A percentile compares a stretch with the other conserved stretches of the same genome.
Conservation (phyloP, 345 rosid genomes). For the Firmiana major region DNA sequence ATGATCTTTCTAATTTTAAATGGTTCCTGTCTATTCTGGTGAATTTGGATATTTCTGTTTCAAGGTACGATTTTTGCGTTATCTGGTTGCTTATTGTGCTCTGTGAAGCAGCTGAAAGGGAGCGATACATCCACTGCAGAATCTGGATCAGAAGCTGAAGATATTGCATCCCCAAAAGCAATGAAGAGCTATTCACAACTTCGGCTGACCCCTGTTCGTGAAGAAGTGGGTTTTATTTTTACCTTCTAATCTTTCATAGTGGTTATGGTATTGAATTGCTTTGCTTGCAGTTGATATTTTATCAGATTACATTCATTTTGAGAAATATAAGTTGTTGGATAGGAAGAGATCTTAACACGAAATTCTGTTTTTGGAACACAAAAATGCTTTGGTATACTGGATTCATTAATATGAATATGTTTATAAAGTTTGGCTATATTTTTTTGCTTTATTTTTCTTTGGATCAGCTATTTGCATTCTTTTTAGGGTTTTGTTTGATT, state of each 20-base stretch:
- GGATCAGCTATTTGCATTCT: not conserved
- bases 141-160: conserved; percentile 99
- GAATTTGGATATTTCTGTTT: not conserved
- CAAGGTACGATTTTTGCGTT: not conserved
- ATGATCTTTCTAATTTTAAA: conserved; percentile 7
- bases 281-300: not conserved
- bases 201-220: conserved; percentile 93
- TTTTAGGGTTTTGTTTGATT: not conserved
- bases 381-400: not conserved
- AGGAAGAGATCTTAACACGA: not conserved
- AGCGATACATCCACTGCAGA: conserved; percentile 98
- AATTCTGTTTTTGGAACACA: not conserved
- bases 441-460: not conserved
- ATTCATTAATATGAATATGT: not conserved
- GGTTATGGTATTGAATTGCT: not conserved
- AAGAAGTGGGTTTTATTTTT: conserved; percentile 58
- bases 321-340: not conserved
- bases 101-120: conserved; percentile 65
- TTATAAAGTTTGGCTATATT: not conserved
- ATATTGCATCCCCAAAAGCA: conserved; percentile 84
- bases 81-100: not conserved
- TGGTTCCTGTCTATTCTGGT: not conserved
- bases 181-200: conserved; percentile 75
- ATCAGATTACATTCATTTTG: not conserved
- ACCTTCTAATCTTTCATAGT: not conserved